These are phyloP conservation scores for Candida berthetii DNA, from an alignment of 805 yeast genomes.

Conservation along the genomic window DNA sequence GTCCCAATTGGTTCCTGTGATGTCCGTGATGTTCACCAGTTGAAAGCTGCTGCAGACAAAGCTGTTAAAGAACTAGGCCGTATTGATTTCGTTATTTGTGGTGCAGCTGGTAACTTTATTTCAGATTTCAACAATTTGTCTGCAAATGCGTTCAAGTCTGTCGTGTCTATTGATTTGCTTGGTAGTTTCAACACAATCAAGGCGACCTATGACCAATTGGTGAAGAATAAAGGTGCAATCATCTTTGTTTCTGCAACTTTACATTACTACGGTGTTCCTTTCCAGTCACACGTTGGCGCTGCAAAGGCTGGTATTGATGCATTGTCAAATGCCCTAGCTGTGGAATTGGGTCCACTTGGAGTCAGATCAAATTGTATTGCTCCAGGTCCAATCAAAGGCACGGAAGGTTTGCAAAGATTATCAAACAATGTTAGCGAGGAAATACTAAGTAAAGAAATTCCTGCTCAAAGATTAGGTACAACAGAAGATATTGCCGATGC, in stretches of 20 bases:
- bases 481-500: slow-evolving; percentile 82
- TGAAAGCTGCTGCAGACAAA: slow-evolving; percentile 54
- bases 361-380: slow-evolving; percentile 80
- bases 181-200: slow-evolving; percentile 90
- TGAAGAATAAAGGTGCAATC: slow-evolving; percentile 61
- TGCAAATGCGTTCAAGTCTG: slow-evolving; percentile 84
- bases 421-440: slow-evolving; percentile 33
- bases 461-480: slow-evolving; percentile 59
- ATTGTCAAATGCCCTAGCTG: slow-evolving; percentile 74
- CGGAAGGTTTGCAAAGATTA: slow-evolving; percentile 79
- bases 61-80: slow-evolving; percentile 68
- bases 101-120: slow-evolving; percentile 94
- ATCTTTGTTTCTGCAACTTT: slow-evolving; percentile 84
- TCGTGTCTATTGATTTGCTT: slow-evolving; percentile 76
- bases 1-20: slow-evolving; percentile 70
- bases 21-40: slow-evolving; percentile 62
- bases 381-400: slow-evolving; percentile 84
- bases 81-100: slow-evolving; percentile 85
- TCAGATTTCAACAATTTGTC: slow-evolving; percentile 74
- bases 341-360: slow-evolving; percentile 89
- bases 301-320: slow-evolving; percentile 97
- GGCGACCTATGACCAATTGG: slow-evolving; percentile 65
- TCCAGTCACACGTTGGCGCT: slow-evolving; percentile 87
- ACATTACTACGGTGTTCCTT: slow-evolving; percentile 84
- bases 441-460: slow-evolving; percentile 38